phyloP scores from a whole-genome alignment of 1,284 basidiomycete genomes.

The Wolfiporia cocos region DNA sequence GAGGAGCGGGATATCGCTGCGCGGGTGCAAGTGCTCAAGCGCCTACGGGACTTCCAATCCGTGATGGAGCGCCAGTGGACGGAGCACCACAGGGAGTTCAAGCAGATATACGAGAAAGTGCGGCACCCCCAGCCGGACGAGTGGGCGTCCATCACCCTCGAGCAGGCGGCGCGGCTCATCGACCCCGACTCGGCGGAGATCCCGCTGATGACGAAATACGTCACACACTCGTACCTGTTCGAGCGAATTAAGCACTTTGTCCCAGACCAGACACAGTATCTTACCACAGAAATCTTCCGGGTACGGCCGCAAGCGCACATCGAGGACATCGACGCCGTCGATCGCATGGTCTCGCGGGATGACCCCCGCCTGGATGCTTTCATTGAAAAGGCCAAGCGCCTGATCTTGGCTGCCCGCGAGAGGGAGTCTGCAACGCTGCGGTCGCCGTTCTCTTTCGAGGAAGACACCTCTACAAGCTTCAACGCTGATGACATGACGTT shows the following conservation, averaged over 20 bases:
- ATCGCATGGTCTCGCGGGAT: slow-evolving; percentile 40
- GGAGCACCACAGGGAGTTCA: slow-evolving; percentile 15
- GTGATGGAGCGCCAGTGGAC: slow-evolving; percentile 35
- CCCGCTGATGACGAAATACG: slow-evolving; percentile 42
- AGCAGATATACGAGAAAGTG: slow-evolving; percentile 39
- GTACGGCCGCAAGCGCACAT: slow-evolving; percentile 67
- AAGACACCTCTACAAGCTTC: slow-evolving; percentile 26
- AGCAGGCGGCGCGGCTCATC: slow-evolving; percentile 43
- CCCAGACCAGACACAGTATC: slow-evolving; percentile 51
- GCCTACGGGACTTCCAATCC: slow-evolving; percentile 44
- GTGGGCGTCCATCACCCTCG: slow-evolving; percentile 47
- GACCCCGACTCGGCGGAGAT: slow-evolving; percentile 23
- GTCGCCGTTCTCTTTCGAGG: slow-evolving; percentile 29
- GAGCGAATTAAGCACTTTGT: slow-evolving; percentile 56
- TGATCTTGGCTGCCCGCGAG: slow-evolving; percentile 33
- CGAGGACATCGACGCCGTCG: slow-evolving; percentile 47
- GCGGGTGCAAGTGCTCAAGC: slow-evolving; percentile 51
- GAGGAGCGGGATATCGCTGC: slow-evolving; percentile 39
- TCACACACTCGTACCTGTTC: slow-evolving; percentile 76
- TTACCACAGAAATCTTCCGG: slow-evolving; percentile 52
- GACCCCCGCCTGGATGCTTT: slow-evolving; percentile 50
- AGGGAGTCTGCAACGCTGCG: slow-evolving; percentile 24
- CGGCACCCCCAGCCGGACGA: slow-evolving; percentile 38
- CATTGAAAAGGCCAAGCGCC: slow-evolving; percentile 42
- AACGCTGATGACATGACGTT: slow-evolving; percentile 56